Conservation (phyloP, 441 rosid species). For the Pelargonium cotyledonis region DNA sequence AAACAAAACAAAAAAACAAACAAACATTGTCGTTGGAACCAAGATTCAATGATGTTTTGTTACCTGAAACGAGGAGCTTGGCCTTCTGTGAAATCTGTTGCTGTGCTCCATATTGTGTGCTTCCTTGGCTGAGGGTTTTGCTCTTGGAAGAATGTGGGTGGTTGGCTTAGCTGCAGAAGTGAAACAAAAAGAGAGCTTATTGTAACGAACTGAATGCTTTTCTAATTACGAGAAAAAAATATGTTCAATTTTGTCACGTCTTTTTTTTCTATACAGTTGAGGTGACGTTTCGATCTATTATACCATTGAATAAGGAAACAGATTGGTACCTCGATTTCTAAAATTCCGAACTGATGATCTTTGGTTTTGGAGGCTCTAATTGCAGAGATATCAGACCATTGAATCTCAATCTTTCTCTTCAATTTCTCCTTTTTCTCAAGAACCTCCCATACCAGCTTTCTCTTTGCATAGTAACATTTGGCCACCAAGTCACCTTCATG, state of each 20-base stretch:
- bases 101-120: conserved; percentile 42
- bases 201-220: no score
- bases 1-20: neutral
- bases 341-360: conserved; percentile 26
- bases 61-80: conserved; percentile 42
- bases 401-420: conserved; percentile 44
- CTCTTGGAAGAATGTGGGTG: conserved; percentile 42
- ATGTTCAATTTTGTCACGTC: neutral
- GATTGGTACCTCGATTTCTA: conserved; percentile 38
- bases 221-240: neutral
- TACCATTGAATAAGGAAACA: neutral
- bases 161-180: conserved; percentile 26
- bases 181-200: neutral
- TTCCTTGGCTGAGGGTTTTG: conserved; percentile 50
- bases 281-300: no score
- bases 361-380: conserved; percentile 26
- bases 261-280: no score
- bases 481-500: conserved; percentile 49
- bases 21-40: no score
- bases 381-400: conserved; percentile 46
- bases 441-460: conserved; percentile 51
- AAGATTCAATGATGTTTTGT: neutral
- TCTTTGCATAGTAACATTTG: conserved; percentile 46
- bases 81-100: conserved; percentile 46
- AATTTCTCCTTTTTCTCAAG: conserved; percentile 32